Evolutionary conservation across 768 basidiomycete genomes (phyloP).

Genomic region (Collybia mongolica): DNA sequence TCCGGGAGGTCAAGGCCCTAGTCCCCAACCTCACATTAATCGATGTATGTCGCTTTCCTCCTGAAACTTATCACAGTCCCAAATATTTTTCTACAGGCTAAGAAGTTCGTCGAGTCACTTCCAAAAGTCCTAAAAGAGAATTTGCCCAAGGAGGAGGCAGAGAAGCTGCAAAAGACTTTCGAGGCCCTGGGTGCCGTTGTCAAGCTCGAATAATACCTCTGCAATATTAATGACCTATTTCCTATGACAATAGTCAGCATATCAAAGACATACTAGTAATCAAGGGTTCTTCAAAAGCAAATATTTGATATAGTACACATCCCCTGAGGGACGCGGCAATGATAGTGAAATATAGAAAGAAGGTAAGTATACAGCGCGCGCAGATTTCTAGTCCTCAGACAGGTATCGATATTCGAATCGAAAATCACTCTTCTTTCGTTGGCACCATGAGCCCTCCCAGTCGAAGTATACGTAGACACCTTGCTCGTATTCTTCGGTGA

Average conservation of each 20-base stretch:
- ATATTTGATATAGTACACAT: conserved; percentile 17
- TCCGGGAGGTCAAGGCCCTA: conserved; percentile 94
- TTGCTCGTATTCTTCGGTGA: conserved; percentile 99
- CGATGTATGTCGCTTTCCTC: conserved; percentile 62
- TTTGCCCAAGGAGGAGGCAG: conserved; percentile 94
- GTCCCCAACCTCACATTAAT: conserved; percentile 96
- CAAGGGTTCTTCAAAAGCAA: conserved; percentile 4
- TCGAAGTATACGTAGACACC: conserved; percentile 99
- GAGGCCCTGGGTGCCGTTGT: conserved; percentile 87
- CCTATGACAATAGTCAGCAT: conserved; percentile 9
- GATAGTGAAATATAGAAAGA: conserved; percentile 6
- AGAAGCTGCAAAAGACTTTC: conserved; percentile 92
- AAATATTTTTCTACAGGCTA: conserved; percentile 59
- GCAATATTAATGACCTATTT: conserved; percentile 16
- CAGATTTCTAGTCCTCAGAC: conserved; percentile 72
- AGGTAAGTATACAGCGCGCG: conserved; percentile 4
- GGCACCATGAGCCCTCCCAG: conserved; percentile 99
- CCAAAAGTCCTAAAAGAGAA: conserved; percentile 95
- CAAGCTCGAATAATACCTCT: conserved; percentile 63
- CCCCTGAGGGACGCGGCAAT: conserved; percentile 4
- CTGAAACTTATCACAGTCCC: not conserved
- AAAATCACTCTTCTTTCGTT: conserved; percentile 97
- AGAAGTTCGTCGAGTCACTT: conserved; percentile 97
- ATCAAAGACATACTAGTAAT: conserved; percentile 19
- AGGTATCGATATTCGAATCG: conserved; percentile 95